Conservation (phyloP, 2,329 filamentous ascomycete species). For the Arthrobotrys pseudoclavata region DNA sequence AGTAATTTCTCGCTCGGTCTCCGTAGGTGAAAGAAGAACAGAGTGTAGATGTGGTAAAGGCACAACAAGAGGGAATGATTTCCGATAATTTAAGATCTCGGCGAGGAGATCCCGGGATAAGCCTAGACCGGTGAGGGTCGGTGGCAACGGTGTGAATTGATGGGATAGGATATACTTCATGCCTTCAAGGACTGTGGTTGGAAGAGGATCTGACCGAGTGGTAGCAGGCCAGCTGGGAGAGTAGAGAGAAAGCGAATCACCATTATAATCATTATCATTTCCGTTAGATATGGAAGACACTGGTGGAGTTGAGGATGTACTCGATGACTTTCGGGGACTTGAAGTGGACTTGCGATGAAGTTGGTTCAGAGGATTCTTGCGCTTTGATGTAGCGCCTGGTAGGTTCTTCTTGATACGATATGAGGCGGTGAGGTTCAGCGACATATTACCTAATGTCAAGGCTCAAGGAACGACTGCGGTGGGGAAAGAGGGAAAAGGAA, state of each 20-base stretch:
- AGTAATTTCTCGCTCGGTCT: conserved; percentile 45
- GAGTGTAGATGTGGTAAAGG: conserved; percentile 46
- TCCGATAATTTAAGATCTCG: conserved; percentile 54
- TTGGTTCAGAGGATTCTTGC: conserved; percentile 53
- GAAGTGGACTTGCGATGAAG: conserved; percentile 41
- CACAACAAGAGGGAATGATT: conserved; percentile 49
- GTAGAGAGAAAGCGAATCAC: conserved; percentile 10
- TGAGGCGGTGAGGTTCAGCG: conserved; percentile 39
- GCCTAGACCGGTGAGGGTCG: conserved; percentile 57
- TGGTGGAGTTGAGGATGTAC: conserved; percentile 16
- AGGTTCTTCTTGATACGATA: conserved; percentile 39
- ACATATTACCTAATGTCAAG: conserved; percentile 4
- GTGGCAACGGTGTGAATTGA: conserved; percentile 57
- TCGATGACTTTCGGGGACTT: conserved; percentile 29
- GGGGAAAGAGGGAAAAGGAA: conserved; percentile 3
- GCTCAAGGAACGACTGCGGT: neutral
- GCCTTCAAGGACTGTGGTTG: conserved; percentile 38
- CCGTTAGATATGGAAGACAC: neutral
- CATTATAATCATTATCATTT: neutral
- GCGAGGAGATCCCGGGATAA: conserved; percentile 53
- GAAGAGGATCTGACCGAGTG: conserved; percentile 11
- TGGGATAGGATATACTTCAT: conserved; percentile 36
- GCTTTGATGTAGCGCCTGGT: conserved; percentile 28
- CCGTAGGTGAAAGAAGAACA: conserved; percentile 46
- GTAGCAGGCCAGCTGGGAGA: conserved; percentile 37